Conservation (phyloP, 768 basidiomycete genomes). For the Pseudohyphozyma bogoriensis region DNA sequence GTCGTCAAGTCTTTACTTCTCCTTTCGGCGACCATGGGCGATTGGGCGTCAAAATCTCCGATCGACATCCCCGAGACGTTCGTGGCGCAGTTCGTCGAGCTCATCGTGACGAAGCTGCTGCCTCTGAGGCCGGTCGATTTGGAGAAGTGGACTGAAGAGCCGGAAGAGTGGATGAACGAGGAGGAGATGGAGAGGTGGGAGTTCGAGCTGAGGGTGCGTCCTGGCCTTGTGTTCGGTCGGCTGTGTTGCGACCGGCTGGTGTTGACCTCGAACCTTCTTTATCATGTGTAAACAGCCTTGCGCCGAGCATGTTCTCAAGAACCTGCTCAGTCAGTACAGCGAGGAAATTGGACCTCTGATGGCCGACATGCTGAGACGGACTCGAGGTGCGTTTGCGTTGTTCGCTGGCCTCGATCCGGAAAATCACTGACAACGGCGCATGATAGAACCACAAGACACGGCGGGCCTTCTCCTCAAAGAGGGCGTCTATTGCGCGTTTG, state of each 20-base stretch:
- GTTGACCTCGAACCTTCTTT: not conserved
- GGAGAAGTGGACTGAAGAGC: constrained; percentile 72
- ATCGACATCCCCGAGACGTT: constrained; percentile 15
- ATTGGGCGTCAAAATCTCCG: constrained; percentile 21
- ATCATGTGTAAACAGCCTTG: constrained; percentile 60
- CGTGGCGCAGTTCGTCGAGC: constrained; percentile 45
- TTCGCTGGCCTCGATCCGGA: not conserved
- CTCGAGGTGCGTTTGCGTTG: constrained; percentile 46
- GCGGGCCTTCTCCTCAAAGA: constrained; percentile 64
- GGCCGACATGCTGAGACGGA: constrained; percentile 49
- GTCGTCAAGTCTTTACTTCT: constrained; percentile 28
- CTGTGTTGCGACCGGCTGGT: not conserved
- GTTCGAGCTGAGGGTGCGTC: constrained; percentile 71
- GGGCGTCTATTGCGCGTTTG: constrained; percentile 77
- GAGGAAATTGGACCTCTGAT: constrained; percentile 61
- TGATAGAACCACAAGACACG: constrained; percentile 45
- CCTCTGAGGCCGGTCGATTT: constrained; percentile 72
- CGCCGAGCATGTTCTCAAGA: constrained; percentile 82
- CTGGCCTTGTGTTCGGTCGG: not conserved
- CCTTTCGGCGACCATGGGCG: constrained; percentile 22
- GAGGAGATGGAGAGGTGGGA: constrained; percentile 88
- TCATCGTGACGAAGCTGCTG: constrained; percentile 75
- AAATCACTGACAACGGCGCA: constrained; percentile 20
- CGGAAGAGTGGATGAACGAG: constrained; percentile 86
- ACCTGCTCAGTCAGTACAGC: constrained; percentile 59